Conservation (phyloP, 2,329 filamentous ascomycete species). For the Metarhizium anisopliae region DNA sequence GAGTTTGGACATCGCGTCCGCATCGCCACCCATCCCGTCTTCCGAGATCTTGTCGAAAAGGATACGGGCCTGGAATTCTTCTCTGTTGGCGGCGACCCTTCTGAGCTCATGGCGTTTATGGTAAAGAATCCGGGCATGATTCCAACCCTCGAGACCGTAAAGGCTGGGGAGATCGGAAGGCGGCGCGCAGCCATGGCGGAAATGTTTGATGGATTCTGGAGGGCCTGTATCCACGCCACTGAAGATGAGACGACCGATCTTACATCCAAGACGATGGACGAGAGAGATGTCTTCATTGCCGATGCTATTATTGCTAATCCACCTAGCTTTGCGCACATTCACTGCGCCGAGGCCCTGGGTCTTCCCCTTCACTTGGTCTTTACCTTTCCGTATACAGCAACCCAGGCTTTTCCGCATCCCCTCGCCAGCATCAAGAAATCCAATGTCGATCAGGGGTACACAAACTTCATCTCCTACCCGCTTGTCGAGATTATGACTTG, state of each 20-base stretch:
- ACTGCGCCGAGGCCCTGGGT: constrained; percentile 70
- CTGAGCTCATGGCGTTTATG: constrained; percentile 82
- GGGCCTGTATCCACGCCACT: constrained; percentile 64
- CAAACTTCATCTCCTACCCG: constrained; percentile 74
- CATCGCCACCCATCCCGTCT: constrained; percentile 70
- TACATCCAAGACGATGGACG: constrained; percentile 57
- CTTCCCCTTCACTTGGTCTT: constrained; percentile 82
- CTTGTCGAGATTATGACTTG: constrained; percentile 82
- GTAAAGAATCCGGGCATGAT: constrained; percentile 76
- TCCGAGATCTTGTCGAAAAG: constrained; percentile 65
- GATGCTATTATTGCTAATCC: constrained; percentile 84
- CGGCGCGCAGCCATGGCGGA: constrained; percentile 63
- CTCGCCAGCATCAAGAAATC: constrained; percentile 65
- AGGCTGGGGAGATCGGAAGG: constrained; percentile 61
- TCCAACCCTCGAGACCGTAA: constrained; percentile 62
- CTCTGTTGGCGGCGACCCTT: constrained; percentile 68
- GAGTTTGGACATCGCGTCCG: constrained; percentile 66
- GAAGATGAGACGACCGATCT: constrained; percentile 51
- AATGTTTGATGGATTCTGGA: constrained; percentile 80
- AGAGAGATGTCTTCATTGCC: constrained; percentile 53
- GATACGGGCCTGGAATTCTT: constrained; percentile 73
- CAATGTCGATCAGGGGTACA: constrained; percentile 63
- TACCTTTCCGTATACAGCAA: constrained; percentile 74
- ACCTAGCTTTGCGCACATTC: constrained; percentile 67
- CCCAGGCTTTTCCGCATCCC: constrained; percentile 67